Conservation (phyloP, 768 basidiomycete genomes). For the Daedaleopsis nitida region DNA sequence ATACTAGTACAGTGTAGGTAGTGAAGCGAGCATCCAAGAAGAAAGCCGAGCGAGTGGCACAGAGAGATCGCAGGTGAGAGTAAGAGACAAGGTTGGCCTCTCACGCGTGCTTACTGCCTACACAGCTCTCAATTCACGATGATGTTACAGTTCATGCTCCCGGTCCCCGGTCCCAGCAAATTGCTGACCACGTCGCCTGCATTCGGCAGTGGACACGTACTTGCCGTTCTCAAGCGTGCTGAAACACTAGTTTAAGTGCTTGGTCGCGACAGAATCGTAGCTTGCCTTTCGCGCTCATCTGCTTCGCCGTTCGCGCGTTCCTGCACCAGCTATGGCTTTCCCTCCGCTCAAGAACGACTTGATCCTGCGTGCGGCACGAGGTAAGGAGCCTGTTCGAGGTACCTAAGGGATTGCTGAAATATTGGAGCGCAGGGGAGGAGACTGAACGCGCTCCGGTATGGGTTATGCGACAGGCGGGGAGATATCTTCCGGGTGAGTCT, state of each 20-base stretch:
- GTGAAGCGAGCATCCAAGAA: slow-evolving; percentile 8
- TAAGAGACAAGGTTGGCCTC: slow-evolving; percentile 17
- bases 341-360: slow-evolving; percentile 86
- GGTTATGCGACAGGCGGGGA: slow-evolving; percentile 97
- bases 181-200: slow-evolving; percentile 12
- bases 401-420: not conserved
- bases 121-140: slow-evolving; percentile 10
- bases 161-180: not conserved
- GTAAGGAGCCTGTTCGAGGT: slow-evolving; percentile 37
- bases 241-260: not conserved
- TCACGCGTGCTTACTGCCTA: slow-evolving; percentile 2
- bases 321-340: slow-evolving; percentile 46
- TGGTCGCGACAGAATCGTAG: not conserved
- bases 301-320: not conserved
- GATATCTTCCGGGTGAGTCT: slow-evolving; percentile 84
- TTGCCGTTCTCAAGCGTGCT: slow-evolving; percentile 4
- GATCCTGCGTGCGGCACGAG: slow-evolving; percentile 83
- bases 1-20: not conserved
- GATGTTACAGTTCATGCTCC: slow-evolving; percentile 10
- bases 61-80: slow-evolving; percentile 16
- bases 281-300: not conserved
- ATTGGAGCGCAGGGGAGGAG: slow-evolving; percentile 57
- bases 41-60: slow-evolving; percentile 11
- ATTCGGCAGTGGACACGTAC: slow-evolving; percentile 6
- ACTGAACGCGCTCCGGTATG: slow-evolving; percentile 95